Percentiles rank a stretch among this genome's conserved stretches.
Evolutionary conservation across 2,329 filamentous ascomycete genomes (phyloP).

Genomic region (Trichoderma gracile): DNA sequence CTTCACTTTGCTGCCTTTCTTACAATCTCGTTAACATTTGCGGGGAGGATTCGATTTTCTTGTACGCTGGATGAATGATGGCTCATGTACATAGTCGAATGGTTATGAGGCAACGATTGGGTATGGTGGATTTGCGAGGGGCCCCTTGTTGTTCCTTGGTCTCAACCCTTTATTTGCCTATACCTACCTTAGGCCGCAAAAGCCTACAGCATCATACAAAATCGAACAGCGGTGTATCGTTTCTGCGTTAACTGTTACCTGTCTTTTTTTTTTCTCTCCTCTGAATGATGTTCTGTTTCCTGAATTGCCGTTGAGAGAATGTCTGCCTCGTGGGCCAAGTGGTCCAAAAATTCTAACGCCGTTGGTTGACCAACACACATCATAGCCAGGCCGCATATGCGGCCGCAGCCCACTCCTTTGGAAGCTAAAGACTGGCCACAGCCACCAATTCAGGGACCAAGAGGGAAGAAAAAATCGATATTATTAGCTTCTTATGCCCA

Average conservation of each 20-base stretch:
- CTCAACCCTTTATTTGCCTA: constrained; percentile 11
- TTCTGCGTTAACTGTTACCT: background rate
- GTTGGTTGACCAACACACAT: constrained; percentile 24
- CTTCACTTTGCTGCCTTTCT: background rate
- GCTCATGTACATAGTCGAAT: constrained; percentile 12
- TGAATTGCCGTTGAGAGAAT: background rate
- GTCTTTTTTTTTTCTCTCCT: too few species aligned
- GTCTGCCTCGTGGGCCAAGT: constrained; percentile 24
- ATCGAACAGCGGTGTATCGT: constrained; percentile 12
- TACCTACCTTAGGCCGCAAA: constrained; percentile 7
- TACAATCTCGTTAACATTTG: background rate
- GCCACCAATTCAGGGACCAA: constrained; percentile 19
- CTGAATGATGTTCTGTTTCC: background rate
- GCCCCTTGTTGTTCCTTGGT: background rate
- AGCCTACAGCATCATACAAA: constrained; percentile 18
- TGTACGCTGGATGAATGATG: constrained; percentile 4
- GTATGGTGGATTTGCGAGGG: background rate
- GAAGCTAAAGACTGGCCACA: constrained; percentile 16
- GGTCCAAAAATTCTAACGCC: background rate
- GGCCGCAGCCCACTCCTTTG: constrained; percentile 30
- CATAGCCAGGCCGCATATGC: constrained; percentile 34
- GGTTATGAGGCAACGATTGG: constrained; percentile 1
- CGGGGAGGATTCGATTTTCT: background rate
- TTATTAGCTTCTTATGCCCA: background rate
- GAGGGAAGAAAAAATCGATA: background rate